A percentile compares a stretch with the other conserved stretches of the same genome.
These are phyloP conservation scores for Picea glauca DNA, from an alignment of 75 land plant species.

Conservation along the genomic window DNA sequence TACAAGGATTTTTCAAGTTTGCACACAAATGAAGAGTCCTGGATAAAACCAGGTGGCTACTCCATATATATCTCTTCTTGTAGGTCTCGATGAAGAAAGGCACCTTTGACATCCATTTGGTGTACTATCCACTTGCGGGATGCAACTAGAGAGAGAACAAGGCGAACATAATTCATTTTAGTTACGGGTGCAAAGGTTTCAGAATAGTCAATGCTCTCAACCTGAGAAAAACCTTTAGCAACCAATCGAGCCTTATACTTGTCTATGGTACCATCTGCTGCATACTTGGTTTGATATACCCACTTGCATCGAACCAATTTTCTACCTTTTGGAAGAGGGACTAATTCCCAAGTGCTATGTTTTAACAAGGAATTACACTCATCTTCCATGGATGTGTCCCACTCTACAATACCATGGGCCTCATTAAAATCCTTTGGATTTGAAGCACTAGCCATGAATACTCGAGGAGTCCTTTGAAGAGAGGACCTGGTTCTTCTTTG, in stretches of 20 bases:
- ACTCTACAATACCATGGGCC: neutral
- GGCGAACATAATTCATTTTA: neutral
- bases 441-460: neutral
- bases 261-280: neutral
- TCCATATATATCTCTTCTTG: neutral
- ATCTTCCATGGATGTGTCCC: neutral
- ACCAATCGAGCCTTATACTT: constrained; percentile 5
- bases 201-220: neutral
- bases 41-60: neutral
- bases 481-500: neutral
- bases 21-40: neutral
- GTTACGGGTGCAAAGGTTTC: neutral
- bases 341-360: constrained; percentile 10
- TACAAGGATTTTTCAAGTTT: neutral
- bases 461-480: neutral
- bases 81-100: neutral
- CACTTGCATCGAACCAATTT: constrained; percentile 7
- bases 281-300: constrained; percentile 10
- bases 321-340: neutral
- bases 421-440: neutral
- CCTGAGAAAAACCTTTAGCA: constrained; percentile 1
- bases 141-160: neutral
- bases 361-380: neutral
- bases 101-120: constrained; percentile 2
- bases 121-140: neutral